Evolutionary conservation across 345 rosid genomes (phyloP).

Genomic region (Eucalyptus cloeziana): DNA sequence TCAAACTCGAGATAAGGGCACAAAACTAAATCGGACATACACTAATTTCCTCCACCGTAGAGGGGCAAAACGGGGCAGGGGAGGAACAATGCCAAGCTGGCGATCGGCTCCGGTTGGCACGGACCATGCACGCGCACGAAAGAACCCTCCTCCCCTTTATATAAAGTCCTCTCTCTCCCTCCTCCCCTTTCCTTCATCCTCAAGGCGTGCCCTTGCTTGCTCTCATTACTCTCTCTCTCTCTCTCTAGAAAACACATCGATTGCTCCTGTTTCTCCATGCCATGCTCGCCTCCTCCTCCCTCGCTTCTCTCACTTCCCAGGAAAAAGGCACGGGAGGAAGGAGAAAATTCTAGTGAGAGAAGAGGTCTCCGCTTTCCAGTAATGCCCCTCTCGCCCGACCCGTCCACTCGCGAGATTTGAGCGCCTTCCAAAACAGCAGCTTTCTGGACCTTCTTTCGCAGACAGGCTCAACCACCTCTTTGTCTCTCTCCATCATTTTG

Average conservation of each 20-base stretch:
- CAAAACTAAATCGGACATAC: neutral
- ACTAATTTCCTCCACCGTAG: neutral
- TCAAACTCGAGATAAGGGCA: neutral
- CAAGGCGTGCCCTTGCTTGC: constrained; percentile 17
- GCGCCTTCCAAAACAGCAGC: neutral
- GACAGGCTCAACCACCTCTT: neutral
- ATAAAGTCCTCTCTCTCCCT: constrained; percentile 9
- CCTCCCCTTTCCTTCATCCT: constrained; percentile 6
- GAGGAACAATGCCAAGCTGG: constrained; percentile 7
- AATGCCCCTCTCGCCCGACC: neutral
- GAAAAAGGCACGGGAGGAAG: neutral
- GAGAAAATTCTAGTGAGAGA: neutral
- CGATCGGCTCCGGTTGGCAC: constrained; percentile 4
- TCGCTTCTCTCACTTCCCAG: neutral
- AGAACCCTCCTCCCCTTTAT: neutral
- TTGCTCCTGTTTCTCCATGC: neutral
- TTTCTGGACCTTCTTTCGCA: neutral
- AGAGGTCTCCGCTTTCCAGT: neutral
- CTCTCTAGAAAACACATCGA: neutral
- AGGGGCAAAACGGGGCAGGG: neutral
- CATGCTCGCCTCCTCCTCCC: neutral
- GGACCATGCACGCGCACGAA: constrained; percentile 23
- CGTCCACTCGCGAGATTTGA: neutral
- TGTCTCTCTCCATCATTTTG: neutral
- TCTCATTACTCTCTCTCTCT: neutral